Base-by-base conservation (phyloP, 2,329 filamentous ascomycete species). In the Zymoseptoria crescenta region DNA sequence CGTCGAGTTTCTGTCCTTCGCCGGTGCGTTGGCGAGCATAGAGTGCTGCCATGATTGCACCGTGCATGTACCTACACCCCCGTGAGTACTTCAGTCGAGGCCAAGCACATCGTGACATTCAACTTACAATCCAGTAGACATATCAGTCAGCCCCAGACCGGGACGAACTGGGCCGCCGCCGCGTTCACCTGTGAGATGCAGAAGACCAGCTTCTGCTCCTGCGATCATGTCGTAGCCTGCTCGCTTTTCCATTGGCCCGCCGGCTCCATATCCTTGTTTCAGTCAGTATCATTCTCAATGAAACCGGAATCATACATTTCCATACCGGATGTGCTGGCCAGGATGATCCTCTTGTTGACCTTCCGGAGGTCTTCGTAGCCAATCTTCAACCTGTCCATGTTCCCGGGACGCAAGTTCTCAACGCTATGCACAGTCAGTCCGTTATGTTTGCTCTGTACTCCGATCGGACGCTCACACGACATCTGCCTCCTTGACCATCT, bases 191-290 rank as follows among this genome's bases (percentile, higher is more conserved):
- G 76, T 79, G 9, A 79, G 70, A 59, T 79, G 76, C 29, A 79
- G 68, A 20, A 79, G 66, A 0, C 76, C 76, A 10, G 68, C 75
- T 60, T 79, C 76, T 0, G 75, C 76, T 4, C 70, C 76, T 0
- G 73, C 76, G 24, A 80, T 79, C 9, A 74, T 74, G 61, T 79
- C 77, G 64, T 79, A 79, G 0, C 77, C 77, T 6, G 76, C 74
- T 8, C 77, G 69, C 29, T 70, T 69, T 3, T 72, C 67, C 59
- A 75, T 79, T 1, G 77, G 77, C 0, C 77, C 77, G 8, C 62
- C 64, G 4, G 71, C 67, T 1, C 77, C 77, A 58, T 77, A 77
- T 49, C 75, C 76, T 53, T 9, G n/a, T 20, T 51, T 6, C 4
- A 9, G 24, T 51, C 10, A 51, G 49, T 21, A 51, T 51, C 9